Evolutionary conservation across 495 filamentous ascomycete species (phyloP), one percentile per base, ranked within the genome.

Genomic region (Cetradonia linearis): DNA sequence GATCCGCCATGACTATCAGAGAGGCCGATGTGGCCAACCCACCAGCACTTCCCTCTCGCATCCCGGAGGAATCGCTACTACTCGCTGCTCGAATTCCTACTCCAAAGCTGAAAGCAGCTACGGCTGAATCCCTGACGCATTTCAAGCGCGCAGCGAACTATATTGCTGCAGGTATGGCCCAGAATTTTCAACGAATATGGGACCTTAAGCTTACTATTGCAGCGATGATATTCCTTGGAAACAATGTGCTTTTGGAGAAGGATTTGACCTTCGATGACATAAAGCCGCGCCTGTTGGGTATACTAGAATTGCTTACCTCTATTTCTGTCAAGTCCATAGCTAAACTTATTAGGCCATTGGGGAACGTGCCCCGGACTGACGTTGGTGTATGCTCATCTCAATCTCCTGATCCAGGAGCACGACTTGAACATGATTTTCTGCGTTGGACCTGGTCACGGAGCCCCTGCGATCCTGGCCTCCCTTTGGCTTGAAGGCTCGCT

Each of bases 311-410:
- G n/a, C n/a, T n/a, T n/a, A n/a, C n/a, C n/a, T n/a, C n/a, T n/a
- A n/a, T n/a, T n/a, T n/a, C n/a, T n/a, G n/a, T n/a, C n/a, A n/a
- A n/a, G n/a, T n/a, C n/a, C n/a, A n/a, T n/a, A n/a, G n/a, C n/a
- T n/a, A n/a, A n/a, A n/a, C n/a, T n/a, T n/a, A n/a, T n/a, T n/a
- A n/a, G n/a, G n/a, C n/a, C 86, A 89, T 67, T 89, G 86, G 85
- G 86, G 86, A 69, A 87, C 86, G 55, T 87, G 84, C 60, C 85
- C 86, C 0, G 85, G 86, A 2, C 67, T 88, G n/a, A 80, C 81
- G 34, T 67, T 89, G n/a, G 77, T 87, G 7, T 86, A 86, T 66
- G 81, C 86, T 0, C 86, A 89, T 65, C 73, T 88, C 55, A 87
- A 87, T 70, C 81, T 83, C 34, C 66, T 87, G 37, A 79, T 86